Evolutionary conservation across 1,284 basidiomycete species (phyloP).

Genomic region (Papiliotrema flavescens): DNA sequence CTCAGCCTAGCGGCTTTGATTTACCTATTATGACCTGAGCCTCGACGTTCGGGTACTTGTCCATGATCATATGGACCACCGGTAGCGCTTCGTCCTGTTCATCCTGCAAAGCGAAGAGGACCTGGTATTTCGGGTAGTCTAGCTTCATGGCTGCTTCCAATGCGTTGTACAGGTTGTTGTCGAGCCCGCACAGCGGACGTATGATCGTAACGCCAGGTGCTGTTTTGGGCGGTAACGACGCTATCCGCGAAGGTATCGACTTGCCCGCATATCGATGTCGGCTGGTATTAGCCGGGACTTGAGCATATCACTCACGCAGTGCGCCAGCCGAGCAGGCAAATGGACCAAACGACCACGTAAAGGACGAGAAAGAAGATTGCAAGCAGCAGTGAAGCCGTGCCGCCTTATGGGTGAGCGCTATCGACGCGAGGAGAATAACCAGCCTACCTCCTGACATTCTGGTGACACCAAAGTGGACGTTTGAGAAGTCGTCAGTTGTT

Average conservation of each 20-base stretch:
- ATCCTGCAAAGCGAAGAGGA: slow-evolving; percentile 79
- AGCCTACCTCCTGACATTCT: too few species aligned
- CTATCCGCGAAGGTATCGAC: slow-evolving; percentile 59
- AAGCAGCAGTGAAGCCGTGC: slow-evolving; percentile 25
- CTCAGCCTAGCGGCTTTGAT: slow-evolving; percentile 28
- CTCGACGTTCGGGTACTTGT: slow-evolving; percentile 65
- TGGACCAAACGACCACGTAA: slow-evolving; percentile 68
- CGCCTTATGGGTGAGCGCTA: not conserved
- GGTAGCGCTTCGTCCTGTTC: slow-evolving; percentile 75
- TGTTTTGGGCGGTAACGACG: slow-evolving; percentile 54
- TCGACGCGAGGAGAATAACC: too few species aligned
- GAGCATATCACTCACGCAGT: slow-evolving; percentile 65
- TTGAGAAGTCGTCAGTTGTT: too few species aligned
- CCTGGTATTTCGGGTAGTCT: slow-evolving; percentile 82
- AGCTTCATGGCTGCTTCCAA: slow-evolving; percentile 84
- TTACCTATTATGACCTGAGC: slow-evolving; percentile 71
- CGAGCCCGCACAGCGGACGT: slow-evolving; percentile 84
- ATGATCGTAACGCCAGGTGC: slow-evolving; percentile 86
- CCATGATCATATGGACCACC: slow-evolving; percentile 69
- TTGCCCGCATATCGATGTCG: slow-evolving; percentile 63
- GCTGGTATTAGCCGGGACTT: not conserved
- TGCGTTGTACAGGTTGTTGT: slow-evolving; percentile 89
- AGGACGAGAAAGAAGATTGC: slow-evolving; percentile 60
- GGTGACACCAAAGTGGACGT: too few species aligned
- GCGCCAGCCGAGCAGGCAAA: slow-evolving; percentile 71